Base-by-base conservation (phyloP, 2,329 filamentous ascomycete species). In the Ceratocystis diversiconidia region DNA sequence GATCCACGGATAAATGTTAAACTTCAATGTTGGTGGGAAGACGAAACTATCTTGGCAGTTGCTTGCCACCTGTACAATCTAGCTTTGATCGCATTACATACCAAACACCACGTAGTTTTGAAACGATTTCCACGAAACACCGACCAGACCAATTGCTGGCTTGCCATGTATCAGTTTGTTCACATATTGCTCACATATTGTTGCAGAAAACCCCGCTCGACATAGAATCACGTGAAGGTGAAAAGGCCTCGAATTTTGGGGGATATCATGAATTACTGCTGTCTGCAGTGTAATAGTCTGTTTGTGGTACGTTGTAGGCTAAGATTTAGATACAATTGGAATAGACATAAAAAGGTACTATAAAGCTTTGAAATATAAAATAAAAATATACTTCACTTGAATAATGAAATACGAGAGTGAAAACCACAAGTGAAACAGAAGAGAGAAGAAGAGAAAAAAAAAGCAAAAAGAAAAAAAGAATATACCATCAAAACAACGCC, bases 401-500 rank as follows among this genome's bases (percentile, higher is more conserved):
- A 41, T 5, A 41, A 41, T 41, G 10, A 41, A 41, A 41, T 41
- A 41, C 10, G 3, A 22, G 5, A 22, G n/a, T 50, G 2, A 50
- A 19, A 22, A 50, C n/a, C n/a, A 50, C n/a, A 57, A 55, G 25
- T 28, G 60, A 28, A 65, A 41, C 12, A 41, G 10, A 15, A 41
- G 3, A 48, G 50, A 66, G 12, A 22, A 65, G 19, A 17, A 61
- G 41, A 59, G 43, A 61, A 64, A 15, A 66, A 43, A 64, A 64
- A 66, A 57, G 12, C 36, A 61, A 64, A 12, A 61, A 46, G 30
- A 15, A 36, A 55, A 66, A 1, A 62, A 46, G 46, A 69, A 71
- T n/a, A 68, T 55, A 44, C 19, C 28, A 36, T 28, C 30, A 30
- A 59, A 57, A 65, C 28, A 66, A 55, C 19, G 12, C 30, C 48